phyloP scores from a whole-genome alignment of 441 rosid genomes.

The Pelargonium myrrhifolium region DNA sequence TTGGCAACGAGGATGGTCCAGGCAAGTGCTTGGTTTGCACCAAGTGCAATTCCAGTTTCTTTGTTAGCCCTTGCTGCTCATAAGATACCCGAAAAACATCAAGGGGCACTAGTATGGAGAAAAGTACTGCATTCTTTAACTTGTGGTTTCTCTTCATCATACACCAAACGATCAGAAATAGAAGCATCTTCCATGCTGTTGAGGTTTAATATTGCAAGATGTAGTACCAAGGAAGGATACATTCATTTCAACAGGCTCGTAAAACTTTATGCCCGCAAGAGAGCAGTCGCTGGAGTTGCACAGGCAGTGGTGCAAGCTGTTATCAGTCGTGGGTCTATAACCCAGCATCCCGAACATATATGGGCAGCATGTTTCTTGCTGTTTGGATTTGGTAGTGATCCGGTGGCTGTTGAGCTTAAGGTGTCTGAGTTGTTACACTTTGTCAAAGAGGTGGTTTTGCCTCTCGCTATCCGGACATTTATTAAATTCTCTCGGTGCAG shows the following conservation, averaged over 20 bases:
- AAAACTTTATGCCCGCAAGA: conserved; percentile 53
- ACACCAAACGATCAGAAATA: conserved; percentile 55
- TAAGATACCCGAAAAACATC: conserved; percentile 64
- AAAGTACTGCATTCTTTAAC: conserved; percentile 48
- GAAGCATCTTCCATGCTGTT: conserved; percentile 76
- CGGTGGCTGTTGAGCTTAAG: conserved; percentile 52
- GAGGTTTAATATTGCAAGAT: conserved; percentile 76
- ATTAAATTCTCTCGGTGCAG: conserved; percentile 69
- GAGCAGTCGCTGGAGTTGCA: conserved; percentile 42
- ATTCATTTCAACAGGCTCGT: conserved; percentile 56
- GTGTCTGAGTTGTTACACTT: conserved; percentile 50
- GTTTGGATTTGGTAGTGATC: conserved; percentile 64
- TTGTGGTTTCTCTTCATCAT: conserved; percentile 58
- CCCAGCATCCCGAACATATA: conserved; percentile 54
- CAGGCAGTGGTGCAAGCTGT: conserved; percentile 70
- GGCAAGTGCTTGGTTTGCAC: conserved; percentile 90
- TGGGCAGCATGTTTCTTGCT: conserved; percentile 81
- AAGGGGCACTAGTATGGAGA: conserved; percentile 45
- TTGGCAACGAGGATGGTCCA: conserved; percentile 81
- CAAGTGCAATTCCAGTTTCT: conserved; percentile 61
- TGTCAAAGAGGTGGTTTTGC: conserved; percentile 58
- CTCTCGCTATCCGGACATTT: conserved; percentile 67
- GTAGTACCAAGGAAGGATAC: conserved; percentile 49
- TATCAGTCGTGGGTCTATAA: conserved; percentile 45
- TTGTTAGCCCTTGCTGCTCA: conserved; percentile 63